phyloP scores from a whole-genome alignment of 169 alveolate species.

The Plasmodium berghei region DNA sequence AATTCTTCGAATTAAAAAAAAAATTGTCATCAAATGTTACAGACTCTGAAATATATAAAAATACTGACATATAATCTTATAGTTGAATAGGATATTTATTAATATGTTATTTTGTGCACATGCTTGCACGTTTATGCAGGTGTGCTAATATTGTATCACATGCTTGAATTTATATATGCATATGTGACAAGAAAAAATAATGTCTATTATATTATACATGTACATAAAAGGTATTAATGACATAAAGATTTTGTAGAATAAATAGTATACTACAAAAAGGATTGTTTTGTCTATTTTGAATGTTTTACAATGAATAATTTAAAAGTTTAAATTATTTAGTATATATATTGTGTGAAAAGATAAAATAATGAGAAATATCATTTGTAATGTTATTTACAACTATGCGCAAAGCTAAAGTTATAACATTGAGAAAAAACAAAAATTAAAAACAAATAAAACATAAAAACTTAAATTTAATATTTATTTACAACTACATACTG shows the following conservation, averaged over 20 bases:
- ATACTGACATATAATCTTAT: slow-evolving; percentile 7
- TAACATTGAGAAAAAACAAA: slow-evolving; percentile 14
- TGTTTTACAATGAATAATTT: slow-evolving; percentile 2
- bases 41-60: slow-evolving; percentile 3
- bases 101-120: slow-evolving; percentile 51
- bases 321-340: slow-evolving; percentile 2
- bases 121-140: slow-evolving; percentile 49
- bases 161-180: slow-evolving; percentile 1
- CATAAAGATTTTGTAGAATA: not conserved
- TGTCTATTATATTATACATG: not conserved
- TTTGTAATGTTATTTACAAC: slow-evolving; percentile 28
- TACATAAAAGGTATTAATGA: not conserved
- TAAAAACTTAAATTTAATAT: slow-evolving; percentile 16
- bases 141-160: not conserved
- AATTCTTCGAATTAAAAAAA: slow-evolving; percentile 3
- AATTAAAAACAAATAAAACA: slow-evolving; percentile 1
- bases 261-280: slow-evolving; percentile 5
- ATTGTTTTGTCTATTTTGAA: slow-evolving; percentile 14
- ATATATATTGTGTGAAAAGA: not conserved
- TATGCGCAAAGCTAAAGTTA: slow-evolving; percentile 37
- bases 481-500: not conserved
- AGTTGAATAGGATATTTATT: slow-evolving; percentile 19
- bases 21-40: slow-evolving; percentile 4
- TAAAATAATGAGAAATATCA: slow-evolving; percentile 21
- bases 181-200: not conserved